phyloP scores from a whole-genome alignment of 179 eudicot species.

The Actinidia polygama region DNA sequence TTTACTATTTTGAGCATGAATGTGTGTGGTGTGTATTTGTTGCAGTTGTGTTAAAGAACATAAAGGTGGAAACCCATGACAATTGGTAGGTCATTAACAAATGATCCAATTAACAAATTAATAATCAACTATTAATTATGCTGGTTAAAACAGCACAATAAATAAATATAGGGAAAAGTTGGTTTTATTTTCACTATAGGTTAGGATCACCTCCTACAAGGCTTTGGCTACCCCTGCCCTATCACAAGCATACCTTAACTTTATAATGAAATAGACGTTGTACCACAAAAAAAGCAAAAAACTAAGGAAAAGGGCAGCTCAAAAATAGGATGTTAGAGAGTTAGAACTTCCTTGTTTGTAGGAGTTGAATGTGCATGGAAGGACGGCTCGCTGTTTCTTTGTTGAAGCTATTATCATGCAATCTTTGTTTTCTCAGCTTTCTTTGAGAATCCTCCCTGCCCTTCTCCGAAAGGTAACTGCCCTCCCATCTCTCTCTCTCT shows the following conservation, averaged over 20 bases:
- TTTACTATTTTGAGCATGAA: background rate
- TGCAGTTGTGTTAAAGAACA: background rate
- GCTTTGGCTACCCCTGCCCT: background rate
- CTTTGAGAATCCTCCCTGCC: conserved; percentile 41
- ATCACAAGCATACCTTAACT: background rate
- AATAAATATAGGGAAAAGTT: too few species aligned
- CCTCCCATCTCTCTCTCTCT: background rate
- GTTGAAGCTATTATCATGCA: conserved; percentile 30
- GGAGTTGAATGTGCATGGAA: conserved; percentile 37
- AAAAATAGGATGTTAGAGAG: conserved; percentile 17
- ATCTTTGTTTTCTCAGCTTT: conserved; percentile 14
- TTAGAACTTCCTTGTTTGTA: conserved; percentile 33
- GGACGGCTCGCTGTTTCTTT: conserved; percentile 13
- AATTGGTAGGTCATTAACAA: conserved; percentile 11
- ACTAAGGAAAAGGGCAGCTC: background rate
- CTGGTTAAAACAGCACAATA: background rate
- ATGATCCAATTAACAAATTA: background rate
- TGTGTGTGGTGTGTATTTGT: background rate
- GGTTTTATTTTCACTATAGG: background rate
- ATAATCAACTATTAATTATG: background rate
- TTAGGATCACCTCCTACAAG: background rate
- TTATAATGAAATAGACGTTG: background rate
- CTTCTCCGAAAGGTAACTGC: conserved; percentile 29
- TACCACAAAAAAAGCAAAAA: background rate
- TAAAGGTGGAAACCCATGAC: conserved; percentile 15